Evolutionary conservation across 352 stramenopile genomes (phyloP).

Genomic region (Phytopythium delawarense): DNA sequence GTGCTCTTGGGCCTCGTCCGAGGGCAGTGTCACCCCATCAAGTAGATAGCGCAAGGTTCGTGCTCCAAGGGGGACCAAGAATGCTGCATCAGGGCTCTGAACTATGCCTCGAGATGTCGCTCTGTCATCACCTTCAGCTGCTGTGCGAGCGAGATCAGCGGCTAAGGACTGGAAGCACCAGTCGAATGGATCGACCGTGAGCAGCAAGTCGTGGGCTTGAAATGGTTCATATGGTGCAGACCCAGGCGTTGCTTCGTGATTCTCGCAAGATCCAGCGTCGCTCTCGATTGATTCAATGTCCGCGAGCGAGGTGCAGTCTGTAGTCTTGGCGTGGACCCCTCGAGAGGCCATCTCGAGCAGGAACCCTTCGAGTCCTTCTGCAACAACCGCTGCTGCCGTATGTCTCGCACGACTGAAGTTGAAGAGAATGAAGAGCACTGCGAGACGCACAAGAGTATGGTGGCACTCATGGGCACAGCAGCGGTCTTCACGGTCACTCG

Average conservation of each 20-base stretch:
- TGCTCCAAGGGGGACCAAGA: conserved; percentile 37
- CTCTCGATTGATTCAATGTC: neutral
- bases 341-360: conserved; percentile 22
- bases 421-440: conserved; percentile 36
- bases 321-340: neutral
- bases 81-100: conserved; percentile 9
- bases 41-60: conserved; percentile 37
- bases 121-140: neutral
- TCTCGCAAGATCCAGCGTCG: neutral
- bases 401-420: conserved; percentile 26
- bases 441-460: conserved; percentile 17
- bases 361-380: conserved; percentile 35
- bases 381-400: conserved; percentile 29
- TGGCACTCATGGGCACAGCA: conserved; percentile 27
- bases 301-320: neutral
- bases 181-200: conserved; percentile 55
- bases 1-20: conserved; percentile 45
- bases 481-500: neutral
- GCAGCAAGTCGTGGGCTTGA: conserved; percentile 27
- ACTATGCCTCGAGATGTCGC: neutral
- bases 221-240: neutral
- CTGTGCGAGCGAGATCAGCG: neutral
- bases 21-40: conserved; percentile 23
- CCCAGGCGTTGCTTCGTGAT: neutral
- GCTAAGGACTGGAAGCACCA: conserved; percentile 44